Conservation (phyloP, 345 rosid genomes). For the Zanthoxylum bungeanum region DNA sequence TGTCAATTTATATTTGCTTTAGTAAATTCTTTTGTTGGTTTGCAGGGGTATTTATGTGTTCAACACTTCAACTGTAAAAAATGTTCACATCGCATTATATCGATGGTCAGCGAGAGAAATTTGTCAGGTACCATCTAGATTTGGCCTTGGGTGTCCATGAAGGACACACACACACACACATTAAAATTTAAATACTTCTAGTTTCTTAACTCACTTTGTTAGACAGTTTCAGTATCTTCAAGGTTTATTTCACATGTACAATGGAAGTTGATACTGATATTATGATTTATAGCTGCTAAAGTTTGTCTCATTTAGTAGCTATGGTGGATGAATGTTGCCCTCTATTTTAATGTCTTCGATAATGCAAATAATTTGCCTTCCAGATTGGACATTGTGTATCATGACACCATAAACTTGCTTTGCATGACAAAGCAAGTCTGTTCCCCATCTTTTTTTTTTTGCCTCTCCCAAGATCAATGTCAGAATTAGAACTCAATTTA, state of each 20-base stretch:
- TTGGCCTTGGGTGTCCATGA: not conserved
- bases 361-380: not conserved
- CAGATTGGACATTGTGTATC: not conserved
- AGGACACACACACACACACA: too few relatives aligned
- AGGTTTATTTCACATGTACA: not conserved
- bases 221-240: not conserved
- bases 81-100: slow-evolving; percentile 75
- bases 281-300: not conserved
- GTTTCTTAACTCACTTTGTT: not conserved
- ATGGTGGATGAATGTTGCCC: not conserved
- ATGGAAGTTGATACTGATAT: not conserved
- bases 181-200: not conserved
- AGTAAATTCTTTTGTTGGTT: slow-evolving; percentile 10
- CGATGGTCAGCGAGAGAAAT: slow-evolving; percentile 77
- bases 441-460: slow-evolving; percentile 1
- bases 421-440: too few relatives aligned
- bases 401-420: not conserved
- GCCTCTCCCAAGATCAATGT: not conserved
- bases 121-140: slow-evolving; percentile 57
- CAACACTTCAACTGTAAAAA: slow-evolving; percentile 37
- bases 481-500: not conserved
- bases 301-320: not conserved
- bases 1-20: not conserved
- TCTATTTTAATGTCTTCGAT: not conserved
- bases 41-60: slow-evolving; percentile 50